Evolutionary conservation across 176 grass and related monocot genomes (phyloP).

Genomic region (Pontederia crassipes): DNA sequence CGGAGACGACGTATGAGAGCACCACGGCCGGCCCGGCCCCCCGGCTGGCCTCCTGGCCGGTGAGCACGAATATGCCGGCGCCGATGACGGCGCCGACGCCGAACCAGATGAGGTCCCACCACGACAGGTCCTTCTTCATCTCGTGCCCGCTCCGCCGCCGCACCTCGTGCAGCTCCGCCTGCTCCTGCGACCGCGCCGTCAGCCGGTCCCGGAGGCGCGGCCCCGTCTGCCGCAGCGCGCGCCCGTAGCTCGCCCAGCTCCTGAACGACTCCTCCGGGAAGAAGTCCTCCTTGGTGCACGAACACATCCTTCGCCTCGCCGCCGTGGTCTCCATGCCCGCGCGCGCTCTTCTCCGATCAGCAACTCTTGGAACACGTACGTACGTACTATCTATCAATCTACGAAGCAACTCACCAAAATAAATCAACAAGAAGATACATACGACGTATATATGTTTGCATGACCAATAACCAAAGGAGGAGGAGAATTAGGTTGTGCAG

Average conservation of each 20-base stretch:
- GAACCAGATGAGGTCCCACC: constrained; percentile 84
- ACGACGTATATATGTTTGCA: too few relatives aligned
- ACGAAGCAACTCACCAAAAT: too few relatives aligned
- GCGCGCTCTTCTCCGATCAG: not conserved
- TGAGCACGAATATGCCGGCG: constrained; percentile 78
- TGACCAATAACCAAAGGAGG: too few relatives aligned
- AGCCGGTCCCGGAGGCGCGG: constrained; percentile 34
- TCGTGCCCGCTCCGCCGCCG: constrained; percentile 47
- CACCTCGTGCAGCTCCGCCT: constrained; percentile 52
- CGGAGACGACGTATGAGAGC: constrained; percentile 73
- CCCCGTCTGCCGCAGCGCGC: constrained; percentile 46
- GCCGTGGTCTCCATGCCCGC: not conserved
- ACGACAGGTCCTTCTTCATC: constrained; percentile 50
- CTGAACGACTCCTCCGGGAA: constrained; percentile 67
- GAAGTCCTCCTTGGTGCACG: constrained; percentile 42
- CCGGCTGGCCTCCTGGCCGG: constrained; percentile 43
- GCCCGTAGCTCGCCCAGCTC: constrained; percentile 52
- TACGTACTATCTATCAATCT: too few relatives aligned
- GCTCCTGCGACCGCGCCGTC: constrained; percentile 37
- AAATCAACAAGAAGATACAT: too few relatives aligned
- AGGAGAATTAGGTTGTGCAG: too few relatives aligned
- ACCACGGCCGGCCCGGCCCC: constrained; percentile 73
- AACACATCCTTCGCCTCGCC: constrained; percentile 18
- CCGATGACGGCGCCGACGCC: constrained; percentile 74
- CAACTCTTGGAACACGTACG: too few relatives aligned